phyloP scores from a whole-genome alignment of 2,329 filamentous ascomycete genomes.

The Xylariales sp. region DNA sequence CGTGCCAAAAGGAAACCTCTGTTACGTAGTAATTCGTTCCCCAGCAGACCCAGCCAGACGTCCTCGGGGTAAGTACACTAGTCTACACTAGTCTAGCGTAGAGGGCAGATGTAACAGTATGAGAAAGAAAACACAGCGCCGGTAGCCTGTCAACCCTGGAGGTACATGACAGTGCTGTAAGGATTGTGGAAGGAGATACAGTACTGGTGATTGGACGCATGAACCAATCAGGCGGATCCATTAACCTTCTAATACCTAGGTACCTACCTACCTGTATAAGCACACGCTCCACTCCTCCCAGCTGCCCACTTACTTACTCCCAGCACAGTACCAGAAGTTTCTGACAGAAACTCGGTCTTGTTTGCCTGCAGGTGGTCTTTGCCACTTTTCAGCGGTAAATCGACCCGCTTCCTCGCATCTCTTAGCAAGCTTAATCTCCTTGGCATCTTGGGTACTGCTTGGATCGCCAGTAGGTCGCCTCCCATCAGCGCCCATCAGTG shows the following conservation, averaged over 20 bases:
- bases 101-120: slow-evolving; percentile 36
- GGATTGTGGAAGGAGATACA: neutral
- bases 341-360: slow-evolving; percentile 33
- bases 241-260: neutral
- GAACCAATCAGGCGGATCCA: slow-evolving; percentile 27
- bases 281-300: neutral
- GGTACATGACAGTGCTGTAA: too few relatives aligned
- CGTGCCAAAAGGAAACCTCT: too few relatives aligned
- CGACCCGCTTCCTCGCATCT: slow-evolving; percentile 27
- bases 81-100: neutral
- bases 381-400: slow-evolving; percentile 10
- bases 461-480: too few relatives aligned
- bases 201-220: slow-evolving; percentile 24
- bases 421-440: slow-evolving; percentile 20
- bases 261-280: too few relatives aligned
- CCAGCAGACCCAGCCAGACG: slow-evolving; percentile 25
- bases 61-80: slow-evolving; percentile 21
- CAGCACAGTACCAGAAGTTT: too few relatives aligned
- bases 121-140: slow-evolving; percentile 27
- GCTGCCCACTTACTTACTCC: too few relatives aligned
- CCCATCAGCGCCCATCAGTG: too few relatives aligned
- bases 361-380: slow-evolving; percentile 21
- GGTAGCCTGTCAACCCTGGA: slow-evolving; percentile 25
- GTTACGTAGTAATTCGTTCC: too few relatives aligned
- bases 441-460: slow-evolving; percentile 6